Percentiles rank a stretch among this genome's conserved stretches.
These are phyloP conservation scores for Pseudogymnoascus sp. DNA, from an alignment of 2,329 filamentous ascomycete species.

Conservation along the genomic window DNA sequence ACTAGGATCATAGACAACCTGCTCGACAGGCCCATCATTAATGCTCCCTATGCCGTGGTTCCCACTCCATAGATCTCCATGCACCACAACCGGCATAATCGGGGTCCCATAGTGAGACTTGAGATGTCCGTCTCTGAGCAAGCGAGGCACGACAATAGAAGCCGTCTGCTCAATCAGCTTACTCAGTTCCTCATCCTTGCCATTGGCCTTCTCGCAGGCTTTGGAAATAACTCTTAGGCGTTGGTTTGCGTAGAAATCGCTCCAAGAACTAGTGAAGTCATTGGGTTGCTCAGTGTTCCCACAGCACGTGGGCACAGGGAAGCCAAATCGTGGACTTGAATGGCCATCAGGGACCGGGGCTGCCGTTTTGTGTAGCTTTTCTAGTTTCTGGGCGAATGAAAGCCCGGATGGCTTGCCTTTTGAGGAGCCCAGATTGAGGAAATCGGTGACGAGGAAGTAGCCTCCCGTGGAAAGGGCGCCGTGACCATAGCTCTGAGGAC, in stretches of 20 bases:
- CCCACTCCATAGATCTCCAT: slow-evolving; percentile 91
- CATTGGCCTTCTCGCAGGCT: slow-evolving; percentile 51
- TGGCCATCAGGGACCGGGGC: slow-evolving; percentile 56
- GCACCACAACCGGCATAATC: slow-evolving; percentile 70
- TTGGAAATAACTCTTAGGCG: slow-evolving; percentile 58
- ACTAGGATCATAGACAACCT: slow-evolving; percentile 76
- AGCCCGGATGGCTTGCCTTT: slow-evolving; percentile 33
- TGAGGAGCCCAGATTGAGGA: slow-evolving; percentile 52
- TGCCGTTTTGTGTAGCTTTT: slow-evolving; percentile 66
- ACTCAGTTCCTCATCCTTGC: slow-evolving; percentile 52
- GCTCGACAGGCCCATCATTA: slow-evolving; percentile 43
- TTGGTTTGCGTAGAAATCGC: slow-evolving; percentile 75
- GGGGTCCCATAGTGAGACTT: slow-evolving; percentile 34
- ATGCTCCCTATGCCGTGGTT: slow-evolving; percentile 66
- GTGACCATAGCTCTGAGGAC: slow-evolving; percentile 65
- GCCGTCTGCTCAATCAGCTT: slow-evolving; percentile 57
- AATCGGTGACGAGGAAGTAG: slow-evolving; percentile 65
- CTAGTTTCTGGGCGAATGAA: slow-evolving; percentile 67
- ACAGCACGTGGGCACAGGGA: slow-evolving; percentile 77
- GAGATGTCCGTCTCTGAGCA: slow-evolving; percentile 63
- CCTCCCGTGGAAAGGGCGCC: slow-evolving; percentile 43
- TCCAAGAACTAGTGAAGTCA: slow-evolving; percentile 62
- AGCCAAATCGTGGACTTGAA: slow-evolving; percentile 63
- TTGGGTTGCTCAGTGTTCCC: slow-evolving; percentile 80
- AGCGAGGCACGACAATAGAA: slow-evolving; percentile 57